Evolutionary conservation across 257 asterid species (phyloP).

Genomic region (Coffea canephora): DNA sequence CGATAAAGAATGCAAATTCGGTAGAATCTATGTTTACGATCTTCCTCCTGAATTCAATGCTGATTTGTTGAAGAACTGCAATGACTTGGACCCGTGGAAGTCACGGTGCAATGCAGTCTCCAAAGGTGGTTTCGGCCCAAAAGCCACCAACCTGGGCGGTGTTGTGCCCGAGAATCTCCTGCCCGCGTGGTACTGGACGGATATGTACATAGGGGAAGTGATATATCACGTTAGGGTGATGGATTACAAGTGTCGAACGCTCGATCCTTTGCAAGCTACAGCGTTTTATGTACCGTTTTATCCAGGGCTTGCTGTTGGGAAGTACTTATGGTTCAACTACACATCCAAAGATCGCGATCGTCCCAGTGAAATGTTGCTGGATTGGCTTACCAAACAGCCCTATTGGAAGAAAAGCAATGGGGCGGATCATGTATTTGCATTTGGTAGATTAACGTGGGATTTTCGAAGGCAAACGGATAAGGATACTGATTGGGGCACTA

Average conservation of each 20-base stretch:
- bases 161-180: slow-evolving; percentile 34
- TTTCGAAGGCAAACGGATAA: slow-evolving; percentile 43
- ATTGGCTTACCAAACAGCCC: slow-evolving; percentile 45
- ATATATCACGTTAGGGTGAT: slow-evolving; percentile 45
- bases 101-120: slow-evolving; percentile 52
- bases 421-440: slow-evolving; percentile 54
- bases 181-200: slow-evolving; percentile 64
- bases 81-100: slow-evolving; percentile 54
- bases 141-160: slow-evolving; percentile 35
- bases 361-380: slow-evolving; percentile 38
- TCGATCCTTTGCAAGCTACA: slow-evolving; percentile 27
- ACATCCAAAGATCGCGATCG: slow-evolving; percentile 49
- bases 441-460: slow-evolving; percentile 67
- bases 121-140: slow-evolving; percentile 58
- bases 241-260: slow-evolving; percentile 36
- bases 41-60: slow-evolving; percentile 44
- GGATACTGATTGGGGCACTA: slow-evolving; percentile 56
- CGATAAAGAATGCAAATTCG: slow-evolving; percentile 17
- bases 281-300: slow-evolving; percentile 63
- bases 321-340: slow-evolving; percentile 49
- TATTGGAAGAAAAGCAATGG: slow-evolving; percentile 47
- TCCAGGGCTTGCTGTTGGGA: slow-evolving; percentile 62
- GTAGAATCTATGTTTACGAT: slow-evolving; percentile 47
- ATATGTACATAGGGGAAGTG: slow-evolving; percentile 59
- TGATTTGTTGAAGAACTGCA: slow-evolving; percentile 46